Evolutionary conservation across 2,329 filamentous ascomycete species (phyloP).

Genomic region (Sarocladium kiliense): DNA sequence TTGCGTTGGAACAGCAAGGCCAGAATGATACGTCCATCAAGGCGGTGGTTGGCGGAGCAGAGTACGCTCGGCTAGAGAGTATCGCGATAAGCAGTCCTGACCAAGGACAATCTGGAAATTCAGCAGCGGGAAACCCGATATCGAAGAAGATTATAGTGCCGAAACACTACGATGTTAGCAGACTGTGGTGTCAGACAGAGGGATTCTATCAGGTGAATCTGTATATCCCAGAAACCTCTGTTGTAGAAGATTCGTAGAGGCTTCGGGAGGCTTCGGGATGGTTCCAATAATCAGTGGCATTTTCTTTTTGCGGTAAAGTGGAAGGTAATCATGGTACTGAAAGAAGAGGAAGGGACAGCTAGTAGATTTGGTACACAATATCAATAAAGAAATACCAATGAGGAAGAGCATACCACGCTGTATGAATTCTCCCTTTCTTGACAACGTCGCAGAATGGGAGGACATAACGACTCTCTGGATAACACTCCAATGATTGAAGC

Average conservation of each 20-base stretch:
- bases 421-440: too few species aligned
- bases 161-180: neutral
- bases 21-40: neutral
- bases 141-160: neutral
- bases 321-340: too few species aligned
- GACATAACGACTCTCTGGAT: too few species aligned
- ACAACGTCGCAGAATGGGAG: too few species aligned
- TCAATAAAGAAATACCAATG: too few species aligned
- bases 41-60: neutral
- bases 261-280: too few species aligned
- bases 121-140: neutral
- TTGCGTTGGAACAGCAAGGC: neutral
- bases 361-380: too few species aligned
- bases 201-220: neutral
- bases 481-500: too few species aligned
- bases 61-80: neutral
- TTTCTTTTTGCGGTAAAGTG: too few species aligned
- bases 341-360: too few species aligned
- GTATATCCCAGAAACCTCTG: neutral
- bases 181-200: neutral
- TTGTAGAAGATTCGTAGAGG: neutral
- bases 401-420: too few species aligned
- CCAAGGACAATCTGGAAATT: neutral
- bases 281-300: too few species aligned
- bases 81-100: neutral